phyloP scores from a whole-genome alignment of 345 rosid genomes.

The Eucalyptus erythrocorys region DNA sequence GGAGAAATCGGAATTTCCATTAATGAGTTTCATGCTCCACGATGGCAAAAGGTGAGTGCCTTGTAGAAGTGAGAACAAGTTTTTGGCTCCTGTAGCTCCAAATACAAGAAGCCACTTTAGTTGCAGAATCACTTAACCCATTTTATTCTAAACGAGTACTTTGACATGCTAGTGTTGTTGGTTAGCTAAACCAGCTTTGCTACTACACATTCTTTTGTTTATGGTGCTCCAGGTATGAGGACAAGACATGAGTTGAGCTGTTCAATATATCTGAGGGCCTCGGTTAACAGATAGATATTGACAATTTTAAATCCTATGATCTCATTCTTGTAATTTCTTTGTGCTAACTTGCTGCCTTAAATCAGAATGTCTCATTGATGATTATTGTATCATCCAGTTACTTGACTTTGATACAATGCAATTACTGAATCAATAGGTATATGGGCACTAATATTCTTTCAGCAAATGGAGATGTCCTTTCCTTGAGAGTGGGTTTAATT shows the following conservation, averaged over 20 bases:
- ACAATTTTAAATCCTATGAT: neutral
- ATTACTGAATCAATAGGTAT: neutral
- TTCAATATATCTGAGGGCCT: neutral
- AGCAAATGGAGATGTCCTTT: neutral
- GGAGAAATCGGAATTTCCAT: constrained; percentile 53
- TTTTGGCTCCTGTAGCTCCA: neutral
- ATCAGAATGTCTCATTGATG: neutral
- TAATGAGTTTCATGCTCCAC: constrained; percentile 65
- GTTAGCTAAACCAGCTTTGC: neutral
- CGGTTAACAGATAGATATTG: neutral
- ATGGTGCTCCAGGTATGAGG: neutral
- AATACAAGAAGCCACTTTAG: neutral
- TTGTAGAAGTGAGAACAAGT: neutral
- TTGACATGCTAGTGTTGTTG: neutral
- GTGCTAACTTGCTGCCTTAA: neutral
- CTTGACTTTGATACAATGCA: neutral
- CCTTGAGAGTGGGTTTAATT: neutral
- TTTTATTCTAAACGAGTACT: neutral
- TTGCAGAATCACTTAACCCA: neutral
- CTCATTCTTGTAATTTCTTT: neutral
- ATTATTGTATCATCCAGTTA: neutral
- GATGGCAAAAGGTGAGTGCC: constrained; percentile 52
- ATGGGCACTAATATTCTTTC: neutral
- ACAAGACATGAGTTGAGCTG: neutral
- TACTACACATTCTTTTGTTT: neutral